A percentile compares a stretch with the other conserved stretches of the same genome.
Evolutionary conservation across 345 rosid species (phyloP).

Genomic region (Rhodamnia rubescens): DNA sequence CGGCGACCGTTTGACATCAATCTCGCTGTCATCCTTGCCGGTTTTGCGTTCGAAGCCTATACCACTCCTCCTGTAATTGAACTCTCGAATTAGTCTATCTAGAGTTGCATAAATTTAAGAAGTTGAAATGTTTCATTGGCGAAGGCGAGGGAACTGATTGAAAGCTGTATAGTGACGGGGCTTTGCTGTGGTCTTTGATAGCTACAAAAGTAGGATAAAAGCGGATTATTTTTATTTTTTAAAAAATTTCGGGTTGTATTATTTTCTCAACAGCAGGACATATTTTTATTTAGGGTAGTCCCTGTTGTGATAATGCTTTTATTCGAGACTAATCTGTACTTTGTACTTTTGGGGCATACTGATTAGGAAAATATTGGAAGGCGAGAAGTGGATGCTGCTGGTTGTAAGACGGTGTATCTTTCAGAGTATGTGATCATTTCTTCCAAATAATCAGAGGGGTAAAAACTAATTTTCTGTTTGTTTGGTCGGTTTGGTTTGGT

Average conservation of each 20-base stretch:
- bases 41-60: constrained; percentile 92
- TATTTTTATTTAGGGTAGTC: background rate
- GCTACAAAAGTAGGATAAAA: background rate
- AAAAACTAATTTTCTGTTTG: background rate
- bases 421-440: constrained; percentile 55
- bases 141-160: background rate
- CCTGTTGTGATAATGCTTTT: background rate
- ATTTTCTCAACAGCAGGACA: background rate
- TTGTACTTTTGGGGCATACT: background rate
- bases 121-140: background rate
- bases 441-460: background rate
- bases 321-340: background rate
- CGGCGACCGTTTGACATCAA: constrained; percentile 78
- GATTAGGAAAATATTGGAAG: constrained; percentile 55
- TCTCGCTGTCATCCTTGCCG: constrained; percentile 89
- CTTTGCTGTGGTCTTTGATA: background rate
- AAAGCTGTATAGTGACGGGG: background rate
- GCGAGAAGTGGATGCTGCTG: constrained; percentile 72
- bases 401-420: constrained; percentile 66
- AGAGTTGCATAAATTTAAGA: background rate
- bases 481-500: too few relatives aligned
- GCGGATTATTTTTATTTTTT: background rate
- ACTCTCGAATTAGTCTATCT: background rate
- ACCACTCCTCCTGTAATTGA: constrained; percentile 52
- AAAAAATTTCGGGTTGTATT: background rate